Conservation (phyloP, 441 rosid species). For the Eruca vesicaria region DNA sequence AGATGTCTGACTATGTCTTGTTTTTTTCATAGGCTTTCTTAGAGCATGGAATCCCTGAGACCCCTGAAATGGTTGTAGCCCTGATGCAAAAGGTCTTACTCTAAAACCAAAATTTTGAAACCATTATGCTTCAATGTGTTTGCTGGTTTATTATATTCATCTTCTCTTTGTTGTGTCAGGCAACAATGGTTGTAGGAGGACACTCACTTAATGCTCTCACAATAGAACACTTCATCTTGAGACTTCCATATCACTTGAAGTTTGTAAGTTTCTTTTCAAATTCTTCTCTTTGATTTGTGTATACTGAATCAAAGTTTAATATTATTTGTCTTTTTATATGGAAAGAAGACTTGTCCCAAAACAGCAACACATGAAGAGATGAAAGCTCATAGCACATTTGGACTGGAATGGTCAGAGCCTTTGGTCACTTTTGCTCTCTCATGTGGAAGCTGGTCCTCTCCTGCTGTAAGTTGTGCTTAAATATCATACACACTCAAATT, state of each 20-base stretch:
- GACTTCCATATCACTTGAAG: conserved; percentile 82
- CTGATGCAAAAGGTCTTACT: conserved; percentile 74
- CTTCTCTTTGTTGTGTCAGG: conserved; percentile 48
- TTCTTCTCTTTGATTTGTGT: not conserved
- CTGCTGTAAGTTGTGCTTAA: conserved; percentile 57
- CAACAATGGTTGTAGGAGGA: conserved; percentile 67
- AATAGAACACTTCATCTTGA: conserved; percentile 81
- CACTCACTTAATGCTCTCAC: conserved; percentile 69
- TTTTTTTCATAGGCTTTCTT: conserved; percentile 50
- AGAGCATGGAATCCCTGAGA: conserved; percentile 72
- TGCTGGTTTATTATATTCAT: not conserved
- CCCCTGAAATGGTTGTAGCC: conserved; percentile 71
- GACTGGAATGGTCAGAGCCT: conserved; percentile 78
- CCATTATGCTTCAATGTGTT: not conserved
- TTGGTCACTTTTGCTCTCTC: conserved; percentile 76
- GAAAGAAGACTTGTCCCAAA: conserved; percentile 55
- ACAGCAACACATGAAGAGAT: conserved; percentile 64
- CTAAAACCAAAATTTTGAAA: not conserved
- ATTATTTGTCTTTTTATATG: not conserved
- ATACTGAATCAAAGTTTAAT: not conserved
- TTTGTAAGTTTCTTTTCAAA: conserved; percentile 46
- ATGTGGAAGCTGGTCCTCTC: conserved; percentile 93
- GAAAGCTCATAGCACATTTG: conserved; percentile 59
- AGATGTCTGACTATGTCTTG: not conserved
- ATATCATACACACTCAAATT: not conserved